phyloP scores from a whole-genome alignment of 129 eudicot species.

The Ambrosia artemisiifolia region DNA sequence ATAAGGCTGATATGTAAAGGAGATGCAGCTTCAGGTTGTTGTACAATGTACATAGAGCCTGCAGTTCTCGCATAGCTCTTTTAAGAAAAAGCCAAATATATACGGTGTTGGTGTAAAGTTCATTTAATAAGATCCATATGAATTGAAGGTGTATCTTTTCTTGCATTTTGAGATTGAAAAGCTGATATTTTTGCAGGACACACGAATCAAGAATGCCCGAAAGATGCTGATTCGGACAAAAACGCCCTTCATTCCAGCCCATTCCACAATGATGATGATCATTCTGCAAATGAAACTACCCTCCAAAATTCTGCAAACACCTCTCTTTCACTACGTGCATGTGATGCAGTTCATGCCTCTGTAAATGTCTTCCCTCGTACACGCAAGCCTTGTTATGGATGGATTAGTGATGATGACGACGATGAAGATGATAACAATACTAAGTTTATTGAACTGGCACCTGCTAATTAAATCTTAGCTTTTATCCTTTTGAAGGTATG shows the following conservation, averaged over 20 bases:
- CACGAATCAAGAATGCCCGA: not conserved
- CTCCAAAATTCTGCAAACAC: slow-evolving; percentile 6
- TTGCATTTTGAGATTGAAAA: not conserved
- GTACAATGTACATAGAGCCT: too few relatives aligned
- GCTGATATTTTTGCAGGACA: not conserved
- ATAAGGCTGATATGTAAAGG: too few relatives aligned
- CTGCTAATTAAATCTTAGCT: not conserved
- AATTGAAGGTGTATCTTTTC: not conserved
- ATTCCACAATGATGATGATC: not conserved
- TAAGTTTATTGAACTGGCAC: not conserved
- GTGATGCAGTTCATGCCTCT: not conserved
- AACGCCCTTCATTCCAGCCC: slow-evolving; percentile 2
- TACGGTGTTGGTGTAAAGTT: too few relatives aligned
- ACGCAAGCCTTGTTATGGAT: slow-evolving; percentile 1
- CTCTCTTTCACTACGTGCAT: not conserved
- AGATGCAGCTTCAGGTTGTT: too few relatives aligned
- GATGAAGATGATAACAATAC: not conserved
- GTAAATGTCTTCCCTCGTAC: not conserved
- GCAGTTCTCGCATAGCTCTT: too few relatives aligned
- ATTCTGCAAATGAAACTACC: not conserved
- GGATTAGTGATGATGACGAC: not conserved
- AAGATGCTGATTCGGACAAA: slow-evolving; percentile 1
- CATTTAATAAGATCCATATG: not conserved
- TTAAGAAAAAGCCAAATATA: too few relatives aligned
- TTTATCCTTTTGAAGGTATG: not conserved